Base-by-base conservation (phyloP, 331 rosid genomes). In the Arachis monticola region DNA sequence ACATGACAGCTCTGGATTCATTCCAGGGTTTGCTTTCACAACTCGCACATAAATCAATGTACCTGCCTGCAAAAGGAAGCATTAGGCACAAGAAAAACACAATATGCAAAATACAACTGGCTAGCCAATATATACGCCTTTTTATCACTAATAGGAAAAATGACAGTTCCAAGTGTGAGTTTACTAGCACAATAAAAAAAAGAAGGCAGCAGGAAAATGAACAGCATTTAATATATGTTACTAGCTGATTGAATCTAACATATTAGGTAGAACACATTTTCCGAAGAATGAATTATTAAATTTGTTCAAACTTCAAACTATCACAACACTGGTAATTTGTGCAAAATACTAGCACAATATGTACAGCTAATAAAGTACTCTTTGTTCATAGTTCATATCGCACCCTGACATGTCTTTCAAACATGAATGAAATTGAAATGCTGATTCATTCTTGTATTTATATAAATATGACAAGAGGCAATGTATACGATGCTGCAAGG, bases 1-100 rank as follows among this genome's bases (percentile, higher is more conserved):
- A 78, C 99, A 95, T 53, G 99, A 80, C 64, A 92, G 79, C 80
- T 90, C 97, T 6, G 99, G 97, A 85, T 92, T 95, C 88, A 92
- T 83, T 80, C 92, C 92, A 53, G 89, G 91, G 82, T 82, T 92
- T 74, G 91, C 96, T 80, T 87, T 92, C 69, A 85, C 97, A 31
- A 95, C 87, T 69, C 97, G 88, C 61, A 81, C 88, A 41, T 88
- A 92, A 61, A 92, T 75, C 85, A 92, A 84, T 66, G 93, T 81
- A 76, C 92, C 97, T 52, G 62, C 85, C 97, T 92, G 93, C 82
- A 64, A 77, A 71, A 80, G 56, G 59, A 77, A 47, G 50, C 53
- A 58, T 78, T 78, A 83, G 76, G 71, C 60, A 79, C 75, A 32
- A 31, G 30, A 62, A 81, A 81, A 75, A 35, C 14, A 72, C 40